Evolutionary conservation across 805 yeast species (phyloP).

Genomic region (Candida peoriensis): DNA sequence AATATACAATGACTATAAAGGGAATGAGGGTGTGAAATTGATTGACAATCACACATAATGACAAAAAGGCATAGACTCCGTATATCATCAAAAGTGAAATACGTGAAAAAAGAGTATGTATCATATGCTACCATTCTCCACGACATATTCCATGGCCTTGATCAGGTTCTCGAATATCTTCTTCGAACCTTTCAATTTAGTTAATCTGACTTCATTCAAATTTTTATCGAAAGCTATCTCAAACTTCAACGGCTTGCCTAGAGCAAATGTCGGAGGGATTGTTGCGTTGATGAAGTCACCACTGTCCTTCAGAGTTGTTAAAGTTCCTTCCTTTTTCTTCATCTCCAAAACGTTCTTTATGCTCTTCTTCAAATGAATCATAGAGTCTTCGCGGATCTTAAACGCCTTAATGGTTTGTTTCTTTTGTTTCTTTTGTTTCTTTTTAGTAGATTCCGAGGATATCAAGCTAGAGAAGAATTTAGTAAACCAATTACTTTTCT

Average conservation of each 20-base stretch:
- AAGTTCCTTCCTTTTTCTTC: slow-evolving; percentile 46
- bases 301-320: slow-evolving; percentile 39
- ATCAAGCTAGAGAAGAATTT: slow-evolving; percentile 28
- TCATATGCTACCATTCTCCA: slow-evolving; percentile 29
- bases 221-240: slow-evolving; percentile 38
- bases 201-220: slow-evolving; percentile 33
- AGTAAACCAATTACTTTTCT: slow-evolving; percentile 34
- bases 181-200: slow-evolving; percentile 40
- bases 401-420: slow-evolving; percentile 8
- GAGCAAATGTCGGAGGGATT: slow-evolving; percentile 41
- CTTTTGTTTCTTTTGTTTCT: slow-evolving; percentile 10
- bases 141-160: slow-evolving; percentile 38
- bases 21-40: too few relatives aligned
- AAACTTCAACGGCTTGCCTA: slow-evolving; percentile 43
- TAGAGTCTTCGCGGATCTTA: slow-evolving; percentile 14
- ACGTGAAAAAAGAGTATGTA: too few relatives aligned
- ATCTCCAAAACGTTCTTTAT: slow-evolving; percentile 37
- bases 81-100: too few relatives aligned
- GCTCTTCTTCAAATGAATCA: slow-evolving; percentile 18
- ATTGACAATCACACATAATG: too few relatives aligned
- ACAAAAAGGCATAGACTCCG: too few relatives aligned
- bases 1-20: too few relatives aligned
- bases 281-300: slow-evolving; percentile 40
- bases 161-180: slow-evolving; percentile 40
- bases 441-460: slow-evolving; percentile 12